Evolutionary conservation across 176 grass and related monocot genomes (phyloP).

Genomic region (Eragrostis nindensis): DNA sequence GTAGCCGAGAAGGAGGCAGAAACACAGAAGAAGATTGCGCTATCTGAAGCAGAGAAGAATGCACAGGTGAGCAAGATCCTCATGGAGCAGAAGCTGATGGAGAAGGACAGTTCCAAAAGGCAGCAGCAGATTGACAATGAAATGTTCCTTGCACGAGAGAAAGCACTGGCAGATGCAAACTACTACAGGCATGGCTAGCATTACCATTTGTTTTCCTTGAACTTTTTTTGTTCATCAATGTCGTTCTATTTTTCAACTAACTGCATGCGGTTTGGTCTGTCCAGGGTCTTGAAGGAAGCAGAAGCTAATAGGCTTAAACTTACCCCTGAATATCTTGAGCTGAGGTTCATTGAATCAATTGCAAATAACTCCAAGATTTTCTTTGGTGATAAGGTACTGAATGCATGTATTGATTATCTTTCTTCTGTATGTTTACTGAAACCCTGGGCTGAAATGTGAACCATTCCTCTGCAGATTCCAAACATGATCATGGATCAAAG

Average conservation of each 20-base stretch:
- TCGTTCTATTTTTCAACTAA: neutral
- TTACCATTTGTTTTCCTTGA: neutral
- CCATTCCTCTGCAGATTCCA: conserved; percentile 54
- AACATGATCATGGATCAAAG: conserved; percentile 91
- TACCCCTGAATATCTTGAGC: conserved; percentile 86
- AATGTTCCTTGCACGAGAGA: conserved; percentile 91
- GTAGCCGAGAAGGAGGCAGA: conserved; percentile 97
- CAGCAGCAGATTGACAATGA: conserved; percentile 96
- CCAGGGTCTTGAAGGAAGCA: conserved; percentile 88
- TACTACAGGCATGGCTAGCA: conserved; percentile 67
- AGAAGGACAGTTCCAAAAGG: conserved; percentile 86
- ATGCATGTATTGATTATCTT: neutral
- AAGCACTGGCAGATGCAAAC: conserved; percentile 78
- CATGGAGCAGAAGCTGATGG: conserved; percentile 95
- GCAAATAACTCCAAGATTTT: conserved; percentile 97
- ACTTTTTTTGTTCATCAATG: neutral
- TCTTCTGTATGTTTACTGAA: conserved; percentile 8
- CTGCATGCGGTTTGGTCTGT: conserved; percentile 34
- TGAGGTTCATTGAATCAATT: conserved; percentile 95
- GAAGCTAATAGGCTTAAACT: conserved; percentile 94
- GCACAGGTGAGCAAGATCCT: conserved; percentile 95
- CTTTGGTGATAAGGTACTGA: conserved; percentile 89
- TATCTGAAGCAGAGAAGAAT: conserved; percentile 98
- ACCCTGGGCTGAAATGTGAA: conserved; percentile 13
- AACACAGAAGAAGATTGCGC: conserved; percentile 95